Base-by-base conservation (phyloP, 208 protist genomes). In the Acanthamoeba lenticulata region DNA sequence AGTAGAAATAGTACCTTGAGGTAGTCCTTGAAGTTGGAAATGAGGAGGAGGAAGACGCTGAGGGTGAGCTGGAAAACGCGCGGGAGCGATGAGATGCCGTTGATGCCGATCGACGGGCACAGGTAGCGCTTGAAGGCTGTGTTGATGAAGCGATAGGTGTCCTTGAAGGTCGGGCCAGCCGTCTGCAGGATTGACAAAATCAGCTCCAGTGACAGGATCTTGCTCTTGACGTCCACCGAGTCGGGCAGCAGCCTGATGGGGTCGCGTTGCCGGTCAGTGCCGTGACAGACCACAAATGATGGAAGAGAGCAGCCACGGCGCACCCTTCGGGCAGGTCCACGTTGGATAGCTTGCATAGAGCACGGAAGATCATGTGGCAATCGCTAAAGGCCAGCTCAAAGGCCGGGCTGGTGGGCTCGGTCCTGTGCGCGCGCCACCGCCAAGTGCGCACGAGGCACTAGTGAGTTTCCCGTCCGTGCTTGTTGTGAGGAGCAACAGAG, bases 21-120 rank as follows among this genome's bases (percentile, higher is more conserved):
- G 79, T 98, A 94, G 4, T 96, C 96, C 65, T 98, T 98, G 94
- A 99, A 99, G 52, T 96, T 93, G 34, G 97, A 94, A 40, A 98
- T 97, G 65, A 99, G 96, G 19, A 96, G 95, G 5, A 98, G 62
- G 45, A 99, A 98, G 24, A 99, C 95, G 47, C 97, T 97, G 34
- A 99, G 93, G 24, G 98, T 98, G 5, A 99, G 95, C 11, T 98
- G 97, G 86, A 99, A 99, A 0, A 99, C 96, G 85, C 97, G 96
- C n/a, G 97, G 69, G 72, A 98, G 95, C 17, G 94, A 93, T 17
- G 97, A 98, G 24, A 98, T 94, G 19, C 98, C 97, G 86, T 98
- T 98, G 40, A 97, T 97, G 72, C 99, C 93, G 65, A 98, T 95
- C 34, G 98, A 97, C 11, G 97, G 97, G 45, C 98, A 97, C 52